These are phyloP conservation scores for Lepidium didymum DNA, from an alignment of 345 rosid genomes.

Conservation along the genomic window DNA sequence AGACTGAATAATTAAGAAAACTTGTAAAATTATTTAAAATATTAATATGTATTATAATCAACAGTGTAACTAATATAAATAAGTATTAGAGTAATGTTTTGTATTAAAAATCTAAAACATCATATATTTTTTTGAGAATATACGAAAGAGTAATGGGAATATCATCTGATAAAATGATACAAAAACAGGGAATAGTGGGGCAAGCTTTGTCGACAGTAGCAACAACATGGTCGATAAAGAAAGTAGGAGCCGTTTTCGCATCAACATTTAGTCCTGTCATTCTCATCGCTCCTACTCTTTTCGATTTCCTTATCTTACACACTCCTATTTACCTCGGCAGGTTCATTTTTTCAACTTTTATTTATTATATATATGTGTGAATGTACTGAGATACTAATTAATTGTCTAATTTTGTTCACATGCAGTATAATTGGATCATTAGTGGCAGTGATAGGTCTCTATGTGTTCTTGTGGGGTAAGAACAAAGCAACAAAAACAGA, in stretches of 20 bases:
- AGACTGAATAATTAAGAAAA: too few relatives aligned
- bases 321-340: slow-evolving; percentile 63
- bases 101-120: background rate
- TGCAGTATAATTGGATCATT: slow-evolving; percentile 61
- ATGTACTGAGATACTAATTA: too few relatives aligned
- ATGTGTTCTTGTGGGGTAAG: slow-evolving; percentile 35
- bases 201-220: slow-evolving; percentile 72
- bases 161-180: too few relatives aligned
- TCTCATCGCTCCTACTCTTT: slow-evolving; percentile 48
- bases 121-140: too few relatives aligned
- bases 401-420: background rate
- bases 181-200: slow-evolving; percentile 60
- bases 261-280: slow-evolving; percentile 53
- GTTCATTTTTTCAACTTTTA: slow-evolving; percentile 6
- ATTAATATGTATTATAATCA: too few relatives aligned
- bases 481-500: slow-evolving; percentile 30
- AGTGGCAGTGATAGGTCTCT: slow-evolving; percentile 47
- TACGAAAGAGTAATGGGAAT: too few relatives aligned
- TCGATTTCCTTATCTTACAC: slow-evolving; percentile 58
- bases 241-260: slow-evolving; percentile 64
- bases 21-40: too few relatives aligned
- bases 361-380: too few relatives aligned
- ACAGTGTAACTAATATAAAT: too few relatives aligned
- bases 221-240: slow-evolving; percentile 67
- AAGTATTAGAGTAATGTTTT: too few relatives aligned